Evolutionary conservation across 2,329 filamentous ascomycete species (phyloP), one percentile per base, ranked within the genome.

Genomic region (Trichoderma sp.): DNA sequence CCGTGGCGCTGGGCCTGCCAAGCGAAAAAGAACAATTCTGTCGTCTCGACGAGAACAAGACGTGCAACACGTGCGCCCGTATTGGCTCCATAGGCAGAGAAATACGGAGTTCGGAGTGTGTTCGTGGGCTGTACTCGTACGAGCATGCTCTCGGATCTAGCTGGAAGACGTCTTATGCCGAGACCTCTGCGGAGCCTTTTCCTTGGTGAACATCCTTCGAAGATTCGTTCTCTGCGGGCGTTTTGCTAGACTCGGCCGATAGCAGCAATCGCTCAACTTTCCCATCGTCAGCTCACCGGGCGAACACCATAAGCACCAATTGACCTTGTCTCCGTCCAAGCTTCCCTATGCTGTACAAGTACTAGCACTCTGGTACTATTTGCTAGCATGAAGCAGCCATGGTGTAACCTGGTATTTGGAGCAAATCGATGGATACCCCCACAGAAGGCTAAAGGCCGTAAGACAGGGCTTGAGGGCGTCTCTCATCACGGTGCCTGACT

Each of bases 231-330:
- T 72, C 60, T 72, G 69, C 69, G 69, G 69, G 69, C 69, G 69
- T 64, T 53, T 29, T 31, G 65, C 14, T 29, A 71, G 27, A 72
- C 38, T 71, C 68, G 68, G 68, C 56, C 68, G 68, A 63, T 24
- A 60, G 38, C 14, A 60, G 38, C 14, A 21, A 53, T 63, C 38
- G 35, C 41, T 35, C 33, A 35, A 16, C 45, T 16, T 50, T 35
- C 59, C 38, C 69, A 53, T 35, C 29, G 29, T 38, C 60, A 53
- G 62, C 59, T 65, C 60, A 64, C 21, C 59, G 38, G 35, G 63
- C 31, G 59, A 72, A 64, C 59, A 29, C 60, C 69, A 72, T 64
- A 72, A 38, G 69, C 69, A 56, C 69, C 69, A 72, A 72, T 53
- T 56, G 69, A 14, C 68, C 66, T 59, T 60, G 53, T n/a, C 68